phyloP scores from a whole-genome alignment of 2,329 filamentous ascomycete species.

The Calonectria honghensis region DNA sequence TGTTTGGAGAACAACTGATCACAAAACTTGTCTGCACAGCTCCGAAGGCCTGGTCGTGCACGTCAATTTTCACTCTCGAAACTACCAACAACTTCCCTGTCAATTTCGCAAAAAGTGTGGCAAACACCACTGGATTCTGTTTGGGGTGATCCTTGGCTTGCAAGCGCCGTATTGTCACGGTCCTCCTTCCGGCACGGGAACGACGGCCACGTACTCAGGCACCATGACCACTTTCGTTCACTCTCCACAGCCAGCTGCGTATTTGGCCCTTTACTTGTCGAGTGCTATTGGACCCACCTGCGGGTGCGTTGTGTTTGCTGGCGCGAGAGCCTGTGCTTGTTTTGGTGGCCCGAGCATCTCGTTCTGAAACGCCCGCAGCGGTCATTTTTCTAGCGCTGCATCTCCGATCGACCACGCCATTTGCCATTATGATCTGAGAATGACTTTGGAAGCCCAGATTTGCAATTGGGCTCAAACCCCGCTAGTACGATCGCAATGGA shows the following conservation, averaged over 20 bases:
- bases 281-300: neutral
- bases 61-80: neutral
- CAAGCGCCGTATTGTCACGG: neutral
- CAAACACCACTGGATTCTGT: neutral
- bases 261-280: neutral
- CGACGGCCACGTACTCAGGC: neutral
- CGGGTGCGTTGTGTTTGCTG: neutral
- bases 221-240: neutral
- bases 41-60: neutral
- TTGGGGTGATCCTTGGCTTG: neutral
- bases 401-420: neutral
- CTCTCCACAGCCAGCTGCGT: neutral
- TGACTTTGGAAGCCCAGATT: neutral
- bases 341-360: constrained; percentile 4
- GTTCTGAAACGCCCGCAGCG: neutral
- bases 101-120: neutral
- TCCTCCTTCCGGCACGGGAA: neutral
- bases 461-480: neutral
- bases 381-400: neutral
- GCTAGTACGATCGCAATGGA: neutral
- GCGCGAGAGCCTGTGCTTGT: constrained; percentile 1
- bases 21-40: neutral
- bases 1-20: neutral
- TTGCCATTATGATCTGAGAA: neutral
- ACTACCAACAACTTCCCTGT: neutral